These are phyloP conservation scores for Lipomyces mesembrius DNA, from an alignment of 805 yeast genomes.

Conservation along the genomic window DNA sequence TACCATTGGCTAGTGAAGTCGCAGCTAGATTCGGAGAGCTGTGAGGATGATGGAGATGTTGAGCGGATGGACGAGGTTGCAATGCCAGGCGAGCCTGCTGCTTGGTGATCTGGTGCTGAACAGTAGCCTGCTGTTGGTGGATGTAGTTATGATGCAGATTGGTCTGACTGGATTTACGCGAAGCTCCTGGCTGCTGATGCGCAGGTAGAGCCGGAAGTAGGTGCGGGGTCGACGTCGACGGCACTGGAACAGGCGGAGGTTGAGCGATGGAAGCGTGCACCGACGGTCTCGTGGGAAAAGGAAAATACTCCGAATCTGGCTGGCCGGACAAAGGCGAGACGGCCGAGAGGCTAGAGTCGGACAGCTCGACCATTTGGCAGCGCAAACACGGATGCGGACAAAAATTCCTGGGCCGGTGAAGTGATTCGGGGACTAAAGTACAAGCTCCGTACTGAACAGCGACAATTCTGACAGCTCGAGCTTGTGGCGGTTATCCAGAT, in stretches of 20 bases:
- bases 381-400: not conserved
- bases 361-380: conserved; percentile 8
- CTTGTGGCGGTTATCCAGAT: too few relatives aligned
- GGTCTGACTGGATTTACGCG: conserved; percentile 15
- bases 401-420: too few relatives aligned
- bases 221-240: not conserved
- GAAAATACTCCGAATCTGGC: conserved; percentile 25
- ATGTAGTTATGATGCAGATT: conserved; percentile 14
- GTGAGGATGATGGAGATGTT: conserved; percentile 3
- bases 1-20: not conserved
- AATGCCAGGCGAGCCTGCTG: conserved; percentile 10
- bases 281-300: conserved; percentile 33
- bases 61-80: conserved; percentile 6
- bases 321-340: not conserved
- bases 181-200: not conserved
- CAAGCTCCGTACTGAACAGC: too few relatives aligned
- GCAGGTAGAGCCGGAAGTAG: not conserved
- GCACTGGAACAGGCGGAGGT: not conserved
- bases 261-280: not conserved
- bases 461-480: too few relatives aligned
- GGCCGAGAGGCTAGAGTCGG: conserved; percentile 13
- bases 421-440: too few relatives aligned
- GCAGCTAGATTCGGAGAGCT: not conserved
- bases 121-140: conserved; percentile 12
- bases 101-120: conserved; percentile 8